Percentiles rank a stretch among this genome's conserved stretches.
phyloP scores from a whole-genome alignment of 345 rosid species.

The Rubroshorea leprosula region DNA sequence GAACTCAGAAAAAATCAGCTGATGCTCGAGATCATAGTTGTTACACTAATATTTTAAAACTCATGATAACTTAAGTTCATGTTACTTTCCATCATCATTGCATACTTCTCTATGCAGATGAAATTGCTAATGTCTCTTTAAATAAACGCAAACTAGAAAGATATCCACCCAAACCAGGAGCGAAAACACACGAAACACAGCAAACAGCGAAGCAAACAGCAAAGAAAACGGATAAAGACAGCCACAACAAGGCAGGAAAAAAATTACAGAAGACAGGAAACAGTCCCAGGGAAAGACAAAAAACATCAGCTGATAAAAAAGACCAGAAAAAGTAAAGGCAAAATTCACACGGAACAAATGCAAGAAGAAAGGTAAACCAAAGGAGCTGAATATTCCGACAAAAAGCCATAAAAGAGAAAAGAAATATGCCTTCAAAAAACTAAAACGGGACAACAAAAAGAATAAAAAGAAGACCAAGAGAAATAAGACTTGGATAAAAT shows the following conservation, averaged over 20 bases:
- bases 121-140: slow-evolving; percentile 11
- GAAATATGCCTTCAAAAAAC: too few relatives aligned
- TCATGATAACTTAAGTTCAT: slow-evolving; percentile 55
- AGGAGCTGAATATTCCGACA: too few relatives aligned
- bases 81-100: not conserved
- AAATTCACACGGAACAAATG: too few relatives aligned
- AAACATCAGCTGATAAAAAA: not conserved
- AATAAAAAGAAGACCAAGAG: too few relatives aligned
- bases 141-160: slow-evolving; percentile 31
- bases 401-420: too few relatives aligned
- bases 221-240: too few relatives aligned
- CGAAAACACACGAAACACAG: too few relatives aligned
- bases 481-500: too few relatives aligned
- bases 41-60: slow-evolving; percentile 66
- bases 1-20: slow-evolving; percentile 64
- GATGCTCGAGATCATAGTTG: slow-evolving; percentile 33
- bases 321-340: too few relatives aligned
- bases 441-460: too few relatives aligned
- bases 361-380: too few relatives aligned
- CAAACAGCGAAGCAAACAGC: too few relatives aligned
- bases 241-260: slow-evolving; percentile 76
- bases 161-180: slow-evolving; percentile 83
- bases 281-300: slow-evolving; percentile 4
- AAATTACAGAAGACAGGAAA: slow-evolving; percentile 64
- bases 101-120: not conserved